Evolutionary conservation across 371 early-diverging fungal species (phyloP), one percentile per base, ranked within the genome.

Genomic region (Mortierella sp.): DNA sequence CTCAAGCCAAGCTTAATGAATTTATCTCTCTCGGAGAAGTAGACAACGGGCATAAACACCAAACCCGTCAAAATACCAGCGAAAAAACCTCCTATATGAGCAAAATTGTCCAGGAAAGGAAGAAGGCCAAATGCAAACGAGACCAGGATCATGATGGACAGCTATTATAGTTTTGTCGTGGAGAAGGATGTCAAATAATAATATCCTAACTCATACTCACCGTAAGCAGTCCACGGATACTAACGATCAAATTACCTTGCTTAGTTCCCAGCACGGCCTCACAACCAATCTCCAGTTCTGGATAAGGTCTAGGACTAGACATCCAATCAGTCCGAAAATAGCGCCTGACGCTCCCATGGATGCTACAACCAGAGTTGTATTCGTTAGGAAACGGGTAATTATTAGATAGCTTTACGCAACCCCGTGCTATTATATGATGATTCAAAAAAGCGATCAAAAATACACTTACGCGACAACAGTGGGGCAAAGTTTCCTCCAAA

Each of bases 321-420:
- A 89, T 6, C 92, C 94, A 56, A 94, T 85, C 52, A 97, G 68
- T 19, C 87, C 97, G 84, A 93, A 95, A 19, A 95, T 72, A 2
- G 94, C 86, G 21, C 97, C 95, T 6, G 94, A 93, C 41, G 90
- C 89, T 1, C 97, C 97, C 64, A 94, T 90, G 0, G 91, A 89
- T 5, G 89, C 87, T 80, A 67, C 23, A 43, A 31, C 46, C n/a
- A n/a, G n/a, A n/a, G n/a, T n/a, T n/a, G n/a, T n/a, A n/a, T n/a
- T n/a, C n/a, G n/a, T n/a, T n/a, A n/a, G n/a, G n/a, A n/a, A n/a
- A n/a, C n/a, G n/a, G n/a, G n/a, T n/a, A n/a, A n/a, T n/a, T n/a
- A n/a, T n/a, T n/a, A n/a, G n/a, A n/a, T n/a, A n/a, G n/a, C n/a
- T n/a, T n/a, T n/a, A n/a, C n/a, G n/a, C n/a, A n/a, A n/a, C n/a